Conservation (phyloP, 2,329 filamentous ascomycete genomes). For the Kalmusia sp. region DNA sequence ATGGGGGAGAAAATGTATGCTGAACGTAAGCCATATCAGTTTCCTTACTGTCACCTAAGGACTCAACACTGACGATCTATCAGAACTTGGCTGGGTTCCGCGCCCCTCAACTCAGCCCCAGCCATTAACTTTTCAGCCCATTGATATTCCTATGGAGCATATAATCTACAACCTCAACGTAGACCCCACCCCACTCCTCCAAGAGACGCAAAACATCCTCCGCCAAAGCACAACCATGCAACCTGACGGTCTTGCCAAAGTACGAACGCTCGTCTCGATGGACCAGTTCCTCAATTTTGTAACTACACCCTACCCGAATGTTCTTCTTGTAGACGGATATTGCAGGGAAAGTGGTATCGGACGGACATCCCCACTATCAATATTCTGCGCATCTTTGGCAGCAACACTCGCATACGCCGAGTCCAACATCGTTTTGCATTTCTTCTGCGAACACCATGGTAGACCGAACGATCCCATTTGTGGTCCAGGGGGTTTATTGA, state of each 20-base stretch:
- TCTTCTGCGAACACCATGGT: neutral
- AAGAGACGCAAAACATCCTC: neutral
- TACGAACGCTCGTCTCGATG: neutral
- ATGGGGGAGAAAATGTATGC: slow-evolving; percentile 1
- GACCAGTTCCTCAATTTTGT: neutral
- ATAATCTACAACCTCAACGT: neutral
- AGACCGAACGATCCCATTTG: neutral
- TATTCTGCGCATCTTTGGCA: neutral
- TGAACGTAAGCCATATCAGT: neutral
- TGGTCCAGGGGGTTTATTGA: neutral
- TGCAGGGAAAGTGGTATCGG: neutral
- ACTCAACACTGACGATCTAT: neutral
- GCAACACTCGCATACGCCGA: neutral
- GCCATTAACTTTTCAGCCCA: neutral
- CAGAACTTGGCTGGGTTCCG: neutral
- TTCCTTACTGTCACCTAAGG: neutral
- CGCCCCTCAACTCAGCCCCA: neutral
- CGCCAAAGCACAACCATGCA: neutral
- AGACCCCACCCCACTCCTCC: neutral
- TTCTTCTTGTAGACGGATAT: neutral
- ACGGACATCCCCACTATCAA: neutral
- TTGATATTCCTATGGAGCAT: neutral
- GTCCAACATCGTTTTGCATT: neutral
- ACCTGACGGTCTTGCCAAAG: neutral
- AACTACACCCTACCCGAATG: neutral